phyloP scores from a whole-genome alignment of 2,329 filamentous ascomycete genomes.

The Talaromyces sp. region DNA sequence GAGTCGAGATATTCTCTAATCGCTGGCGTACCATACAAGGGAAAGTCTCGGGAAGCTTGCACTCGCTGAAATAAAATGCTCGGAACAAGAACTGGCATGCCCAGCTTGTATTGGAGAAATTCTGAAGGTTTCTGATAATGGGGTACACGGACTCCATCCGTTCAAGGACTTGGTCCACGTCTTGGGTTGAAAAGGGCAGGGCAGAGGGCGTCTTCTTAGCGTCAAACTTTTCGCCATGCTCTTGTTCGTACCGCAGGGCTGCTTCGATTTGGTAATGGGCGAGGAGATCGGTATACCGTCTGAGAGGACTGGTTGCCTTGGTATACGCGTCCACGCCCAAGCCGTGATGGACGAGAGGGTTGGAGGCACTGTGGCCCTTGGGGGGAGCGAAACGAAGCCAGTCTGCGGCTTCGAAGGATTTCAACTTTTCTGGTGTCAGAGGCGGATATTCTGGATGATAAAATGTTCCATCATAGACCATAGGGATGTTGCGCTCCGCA shows the following conservation, averaged over 20 bases:
- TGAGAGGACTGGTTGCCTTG: constrained; percentile 57
- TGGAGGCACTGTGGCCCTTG: constrained; percentile 39
- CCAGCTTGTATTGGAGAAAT: constrained; percentile 44
- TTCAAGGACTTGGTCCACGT: constrained; percentile 47
- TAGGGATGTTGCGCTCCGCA: constrained; percentile 31
- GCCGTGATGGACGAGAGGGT: constrained; percentile 45
- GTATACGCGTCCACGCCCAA: constrained; percentile 51
- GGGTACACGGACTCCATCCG: constrained; percentile 39
- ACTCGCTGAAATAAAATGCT: constrained; percentile 52
- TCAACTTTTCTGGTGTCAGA: constrained; percentile 33
- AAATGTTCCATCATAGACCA: constrained; percentile 32
- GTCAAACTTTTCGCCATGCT: constrained; percentile 39
- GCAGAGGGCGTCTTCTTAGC: constrained; percentile 21
- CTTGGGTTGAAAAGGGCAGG: constrained; percentile 47
- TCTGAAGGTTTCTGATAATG: constrained; percentile 35
- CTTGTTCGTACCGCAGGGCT: constrained; percentile 52
- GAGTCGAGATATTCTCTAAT: constrained; percentile 16
- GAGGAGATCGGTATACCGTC: constrained; percentile 57
- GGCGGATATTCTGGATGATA: constrained; percentile 36
- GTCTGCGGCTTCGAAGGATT: constrained; percentile 36
- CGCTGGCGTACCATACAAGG: constrained; percentile 28
- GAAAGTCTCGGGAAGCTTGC: constrained; percentile 46
- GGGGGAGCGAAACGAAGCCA: constrained; percentile 34
- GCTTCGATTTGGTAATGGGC: constrained; percentile 62
- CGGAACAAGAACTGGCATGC: constrained; percentile 51